Evolutionary conservation across 805 yeast genomes (phyloP), one percentile per base, ranked within the genome.

Genomic region (Barnettozyma populi): DNA sequence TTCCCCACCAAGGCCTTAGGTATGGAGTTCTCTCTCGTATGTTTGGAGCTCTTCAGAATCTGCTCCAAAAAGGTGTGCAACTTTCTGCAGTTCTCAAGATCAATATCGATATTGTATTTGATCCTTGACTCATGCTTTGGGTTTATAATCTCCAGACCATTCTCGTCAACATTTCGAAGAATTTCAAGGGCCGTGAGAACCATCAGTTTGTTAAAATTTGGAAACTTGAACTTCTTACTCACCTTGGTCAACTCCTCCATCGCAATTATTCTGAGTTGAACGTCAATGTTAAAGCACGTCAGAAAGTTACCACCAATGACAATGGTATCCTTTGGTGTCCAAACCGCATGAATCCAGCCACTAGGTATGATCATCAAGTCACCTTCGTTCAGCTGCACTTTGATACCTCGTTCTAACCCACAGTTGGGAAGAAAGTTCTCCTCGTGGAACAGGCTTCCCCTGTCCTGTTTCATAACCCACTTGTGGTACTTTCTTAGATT

Each of bases 261-360:
- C 8, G 74, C 69, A 46, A 76, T 76, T 8, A 88, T 75, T 42
- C 69, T 69, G 35, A 87, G 60, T 60, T 90, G 95, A 19, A 71
- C 69, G 5, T 37, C 21, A 52, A 88, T 65, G 57, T 83, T 82
- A 46, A 78, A 66, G 36, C 80, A 60, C 0, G 95, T 87, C 24
- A 90, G 67, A 61, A 83, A 90, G 62, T 90, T 90, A 0, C 97
- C 97, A 2, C 97, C 97, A 47, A 90, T 77, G 3, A 90, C 89
- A 2, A 89, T 67, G 0, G 95, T 78, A 60, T 90, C 96, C 14
- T 69, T 67, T 0, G 95, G 92, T 0, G 97, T 89, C 58, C 80
- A 80, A 0, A 90, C 97, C 0, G 94, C 82, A 64, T 90, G 97
- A 43, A 90, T 89, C 95, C 96, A 90, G 0, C 96, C 96, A 37